These are phyloP conservation scores for Boletus reticuloceps DNA, from an alignment of 768 basidiomycete species.

Conservation along the genomic window DNA sequence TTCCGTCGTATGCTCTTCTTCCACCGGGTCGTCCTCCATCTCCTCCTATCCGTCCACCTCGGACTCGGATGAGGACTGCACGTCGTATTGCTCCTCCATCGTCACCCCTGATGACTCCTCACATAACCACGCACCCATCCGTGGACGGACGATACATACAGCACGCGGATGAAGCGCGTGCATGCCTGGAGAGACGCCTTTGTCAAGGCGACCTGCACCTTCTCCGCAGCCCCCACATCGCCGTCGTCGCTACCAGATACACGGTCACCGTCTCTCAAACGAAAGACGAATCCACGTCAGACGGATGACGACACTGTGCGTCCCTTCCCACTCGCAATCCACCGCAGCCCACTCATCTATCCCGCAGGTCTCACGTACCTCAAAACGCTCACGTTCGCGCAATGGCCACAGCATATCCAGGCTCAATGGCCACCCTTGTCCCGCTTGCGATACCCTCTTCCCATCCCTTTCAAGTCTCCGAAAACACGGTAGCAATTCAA, in stretches of 20 bases:
- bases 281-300: slow-evolving; percentile 38
- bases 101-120: slow-evolving; percentile 39
- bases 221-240: slow-evolving; percentile 33
- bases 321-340: slow-evolving; percentile 5
- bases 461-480: slow-evolving; percentile 55
- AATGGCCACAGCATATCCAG: slow-evolving; percentile 36
- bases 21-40: slow-evolving; percentile 38
- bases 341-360: slow-evolving; percentile 15
- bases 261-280: slow-evolving; percentile 45
- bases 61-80: slow-evolving; percentile 44
- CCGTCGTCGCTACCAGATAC: slow-evolving; percentile 7
- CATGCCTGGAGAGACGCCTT: slow-evolving; percentile 68
- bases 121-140: slow-evolving; percentile 19
- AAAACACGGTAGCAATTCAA: slow-evolving; percentile 54
- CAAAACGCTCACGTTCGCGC: slow-evolving; percentile 55
- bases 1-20: slow-evolving; percentile 34
- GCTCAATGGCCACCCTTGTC: slow-evolving; percentile 59
- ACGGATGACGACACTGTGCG: slow-evolving; percentile 42
- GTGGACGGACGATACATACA: slow-evolving; percentile 49
- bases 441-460: slow-evolving; percentile 73
- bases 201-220: slow-evolving; percentile 41
- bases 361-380: slow-evolving; percentile 47
- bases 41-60: slow-evolving; percentile 38
- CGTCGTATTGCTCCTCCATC: slow-evolving; percentile 75
- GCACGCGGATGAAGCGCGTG: slow-evolving; percentile 61